These are phyloP conservation scores for Nicotiana sylvestris DNA, from an alignment of 257 asterid species.

Conservation along the genomic window DNA sequence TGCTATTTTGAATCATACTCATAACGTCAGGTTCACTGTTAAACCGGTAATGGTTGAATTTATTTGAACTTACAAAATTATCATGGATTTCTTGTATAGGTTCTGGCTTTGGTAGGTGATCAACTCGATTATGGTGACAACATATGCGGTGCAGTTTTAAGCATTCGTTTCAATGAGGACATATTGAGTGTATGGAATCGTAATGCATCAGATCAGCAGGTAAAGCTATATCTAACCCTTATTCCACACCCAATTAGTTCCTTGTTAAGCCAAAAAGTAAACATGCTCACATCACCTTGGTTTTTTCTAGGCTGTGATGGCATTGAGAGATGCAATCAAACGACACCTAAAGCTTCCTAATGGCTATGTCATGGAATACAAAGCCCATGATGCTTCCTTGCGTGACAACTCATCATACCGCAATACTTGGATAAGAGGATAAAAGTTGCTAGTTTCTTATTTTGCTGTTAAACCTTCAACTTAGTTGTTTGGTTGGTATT, in stretches of 20 bases:
- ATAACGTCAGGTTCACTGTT: background rate
- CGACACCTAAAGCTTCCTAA: slow-evolving; percentile 84
- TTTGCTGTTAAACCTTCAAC: background rate
- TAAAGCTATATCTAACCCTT: slow-evolving; percentile 14
- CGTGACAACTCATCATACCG: slow-evolving; percentile 95
- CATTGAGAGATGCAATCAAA: slow-evolving; percentile 83
- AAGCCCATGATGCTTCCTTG: slow-evolving; percentile 91
- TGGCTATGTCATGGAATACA: slow-evolving; percentile 91
- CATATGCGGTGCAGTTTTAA: slow-evolving; percentile 86
- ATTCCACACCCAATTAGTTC: background rate
- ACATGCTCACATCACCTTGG: background rate
- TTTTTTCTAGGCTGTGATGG: slow-evolving; percentile 77
- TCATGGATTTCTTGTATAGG: slow-evolving; percentile 32
- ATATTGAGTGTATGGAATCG: slow-evolving; percentile 97
- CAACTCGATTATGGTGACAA: slow-evolving; percentile 90
- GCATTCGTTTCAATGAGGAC: slow-evolving; percentile 95
- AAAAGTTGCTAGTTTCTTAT: slow-evolving; percentile 10
- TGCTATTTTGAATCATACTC: background rate
- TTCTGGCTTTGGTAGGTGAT: slow-evolving; percentile 87
- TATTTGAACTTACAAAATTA: background rate
- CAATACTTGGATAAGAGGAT: slow-evolving; percentile 96
- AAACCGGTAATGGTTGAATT: background rate
- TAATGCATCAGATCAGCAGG: slow-evolving; percentile 95
- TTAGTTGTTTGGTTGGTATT: background rate
- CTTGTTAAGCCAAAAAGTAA: background rate